phyloP scores from a whole-genome alignment of 768 basidiomycete genomes.

The Tubosaeta sp. region DNA sequence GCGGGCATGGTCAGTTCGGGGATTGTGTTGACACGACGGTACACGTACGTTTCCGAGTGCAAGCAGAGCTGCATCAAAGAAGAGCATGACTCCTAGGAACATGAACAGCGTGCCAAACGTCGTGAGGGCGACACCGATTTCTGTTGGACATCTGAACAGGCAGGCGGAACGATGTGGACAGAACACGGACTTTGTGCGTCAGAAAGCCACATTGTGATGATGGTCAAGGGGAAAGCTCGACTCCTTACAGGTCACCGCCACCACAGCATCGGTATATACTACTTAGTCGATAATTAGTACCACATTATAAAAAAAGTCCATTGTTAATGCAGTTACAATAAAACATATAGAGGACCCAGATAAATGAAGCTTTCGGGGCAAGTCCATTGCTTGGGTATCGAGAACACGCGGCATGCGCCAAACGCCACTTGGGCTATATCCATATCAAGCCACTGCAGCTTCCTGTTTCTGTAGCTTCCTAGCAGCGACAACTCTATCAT shows the following conservation, averaged over 20 bases:
- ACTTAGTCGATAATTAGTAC: constrained; percentile 4
- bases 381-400: constrained; percentile 22
- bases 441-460: background rate
- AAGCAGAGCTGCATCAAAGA: constrained; percentile 93
- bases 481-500: constrained; percentile 60
- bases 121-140: constrained; percentile 95
- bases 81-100: constrained; percentile 90
- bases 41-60: constrained; percentile 93
- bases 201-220: constrained; percentile 44
- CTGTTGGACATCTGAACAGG: constrained; percentile 37
- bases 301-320: constrained; percentile 12
- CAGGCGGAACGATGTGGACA: background rate
- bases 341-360: constrained; percentile 23
- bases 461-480: constrained; percentile 38
- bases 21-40: background rate
- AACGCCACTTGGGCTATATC: background rate
- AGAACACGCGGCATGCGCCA: constrained; percentile 3
- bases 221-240: background rate
- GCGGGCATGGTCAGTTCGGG: background rate
- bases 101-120: constrained; percentile 95
- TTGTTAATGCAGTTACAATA: constrained; percentile 22
- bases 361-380: constrained; percentile 16
- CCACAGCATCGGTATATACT: background rate
- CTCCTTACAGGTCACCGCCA: constrained; percentile 23
- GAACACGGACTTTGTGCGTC: constrained; percentile 44